Conservation (phyloP, 140 eudicot genomes). For the Stevia rebaudiana region DNA sequence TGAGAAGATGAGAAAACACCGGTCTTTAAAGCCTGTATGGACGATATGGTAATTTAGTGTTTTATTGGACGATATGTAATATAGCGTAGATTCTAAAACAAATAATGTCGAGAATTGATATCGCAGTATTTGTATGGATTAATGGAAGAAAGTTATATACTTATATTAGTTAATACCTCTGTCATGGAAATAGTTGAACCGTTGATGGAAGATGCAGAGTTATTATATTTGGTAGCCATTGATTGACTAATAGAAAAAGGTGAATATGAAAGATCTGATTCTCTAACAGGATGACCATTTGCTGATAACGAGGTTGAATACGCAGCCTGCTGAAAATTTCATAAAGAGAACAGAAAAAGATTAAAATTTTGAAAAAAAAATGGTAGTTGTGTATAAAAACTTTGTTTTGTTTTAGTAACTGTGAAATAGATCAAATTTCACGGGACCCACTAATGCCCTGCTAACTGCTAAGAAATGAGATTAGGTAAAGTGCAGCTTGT, state of each 20-base stretch:
- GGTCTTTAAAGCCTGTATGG: slow-evolving; percentile 61
- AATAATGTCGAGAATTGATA: neutral
- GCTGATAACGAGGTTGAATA: slow-evolving; percentile 63
- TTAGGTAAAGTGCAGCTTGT: too few relatives aligned
- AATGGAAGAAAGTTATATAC: neutral
- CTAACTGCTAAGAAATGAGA: too few relatives aligned
- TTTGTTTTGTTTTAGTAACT: too few relatives aligned
- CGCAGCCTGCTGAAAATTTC: slow-evolving; percentile 38
- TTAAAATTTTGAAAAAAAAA: too few relatives aligned
- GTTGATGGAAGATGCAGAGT: slow-evolving; percentile 44
- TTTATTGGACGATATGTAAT: neutral
- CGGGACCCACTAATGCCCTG: too few relatives aligned
- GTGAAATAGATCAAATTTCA: too few relatives aligned
- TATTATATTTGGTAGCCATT: slow-evolving; percentile 59
- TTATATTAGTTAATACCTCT: slow-evolving; percentile 63
- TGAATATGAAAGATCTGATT: slow-evolving; percentile 67
- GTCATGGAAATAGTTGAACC: slow-evolving; percentile 63
- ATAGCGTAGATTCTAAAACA: neutral
- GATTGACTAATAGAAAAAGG: slow-evolving; percentile 65
- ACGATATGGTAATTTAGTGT: neutral
- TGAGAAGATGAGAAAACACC: slow-evolving; percentile 60
- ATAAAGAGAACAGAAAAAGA: neutral
- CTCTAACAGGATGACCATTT: slow-evolving; percentile 56
- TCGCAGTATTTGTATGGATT: neutral
- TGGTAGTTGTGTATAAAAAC: too few relatives aligned